These are phyloP conservation scores for Kwoniella sp. DNA, from an alignment of 768 basidiomycete species.

Conservation along the genomic window DNA sequence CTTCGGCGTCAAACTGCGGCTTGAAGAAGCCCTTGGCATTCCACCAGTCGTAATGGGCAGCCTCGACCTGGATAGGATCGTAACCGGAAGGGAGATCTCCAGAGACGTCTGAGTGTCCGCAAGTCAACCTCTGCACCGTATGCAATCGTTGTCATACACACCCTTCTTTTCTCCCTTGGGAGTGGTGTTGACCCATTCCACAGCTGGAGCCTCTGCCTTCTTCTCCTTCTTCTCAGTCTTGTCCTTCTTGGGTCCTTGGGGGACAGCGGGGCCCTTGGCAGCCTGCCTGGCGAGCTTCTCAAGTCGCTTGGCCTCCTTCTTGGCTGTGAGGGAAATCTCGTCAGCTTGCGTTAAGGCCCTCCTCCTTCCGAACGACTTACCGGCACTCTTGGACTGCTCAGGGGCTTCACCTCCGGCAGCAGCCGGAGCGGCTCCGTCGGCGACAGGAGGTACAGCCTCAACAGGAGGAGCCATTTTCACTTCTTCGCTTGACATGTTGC, in stretches of 20 bases:
- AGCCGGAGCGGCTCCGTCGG: constrained; percentile 11
- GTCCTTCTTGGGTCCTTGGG: constrained; percentile 62
- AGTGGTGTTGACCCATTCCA: constrained; percentile 74
- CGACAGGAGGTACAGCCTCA: constrained; percentile 4
- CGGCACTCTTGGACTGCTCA: constrained; percentile 19
- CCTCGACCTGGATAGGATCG: constrained; percentile 89
- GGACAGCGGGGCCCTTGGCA: constrained; percentile 51
- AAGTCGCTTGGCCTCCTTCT: constrained; percentile 74
- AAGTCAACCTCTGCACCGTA: background rate
- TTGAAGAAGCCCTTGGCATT: constrained; percentile 81
- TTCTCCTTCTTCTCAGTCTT: constrained; percentile 63
- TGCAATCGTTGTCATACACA: constrained; percentile 42
- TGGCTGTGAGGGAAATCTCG: constrained; percentile 54
- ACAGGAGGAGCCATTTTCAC: constrained; percentile 12
- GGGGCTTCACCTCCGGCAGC: constrained; percentile 5
- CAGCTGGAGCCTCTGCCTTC: constrained; percentile 62
- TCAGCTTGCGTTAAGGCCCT: too few species aligned
- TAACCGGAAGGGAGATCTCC: constrained; percentile 87
- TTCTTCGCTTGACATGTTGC: constrained; percentile 19
- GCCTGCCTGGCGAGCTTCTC: constrained; percentile 55
- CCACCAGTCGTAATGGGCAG: constrained; percentile 99
- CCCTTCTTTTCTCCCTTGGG: constrained; percentile 93
- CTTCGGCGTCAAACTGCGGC: constrained; percentile 57
- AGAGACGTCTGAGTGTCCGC: constrained; percentile 62
- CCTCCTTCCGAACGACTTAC: constrained; percentile 5